Evolutionary conservation across 768 basidiomycete species (phyloP).

Genomic region (Suillus weaverae): DNA sequence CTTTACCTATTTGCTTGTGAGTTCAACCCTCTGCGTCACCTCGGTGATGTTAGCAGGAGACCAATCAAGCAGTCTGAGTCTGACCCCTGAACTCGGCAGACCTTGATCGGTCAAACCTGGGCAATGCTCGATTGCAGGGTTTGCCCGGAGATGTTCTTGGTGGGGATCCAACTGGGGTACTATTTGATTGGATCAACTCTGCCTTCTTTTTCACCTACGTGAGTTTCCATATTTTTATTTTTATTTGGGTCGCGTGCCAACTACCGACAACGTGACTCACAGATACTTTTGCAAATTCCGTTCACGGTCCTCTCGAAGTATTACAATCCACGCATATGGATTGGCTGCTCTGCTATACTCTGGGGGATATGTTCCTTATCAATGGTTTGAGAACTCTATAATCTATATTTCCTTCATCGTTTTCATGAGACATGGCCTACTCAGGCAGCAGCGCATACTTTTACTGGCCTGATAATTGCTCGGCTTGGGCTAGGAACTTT

Average conservation of each 20-base stretch:
- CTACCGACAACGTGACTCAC: constrained; percentile 1
- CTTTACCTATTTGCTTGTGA: constrained; percentile 76
- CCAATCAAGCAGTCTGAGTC: not conserved
- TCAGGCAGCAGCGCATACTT: constrained; percentile 28
- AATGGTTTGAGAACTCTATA: constrained; percentile 47
- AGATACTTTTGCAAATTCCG: constrained; percentile 74
- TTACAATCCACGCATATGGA: constrained; percentile 66
- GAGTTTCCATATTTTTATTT: constrained; percentile 19
- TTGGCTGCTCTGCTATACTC: constrained; percentile 65
- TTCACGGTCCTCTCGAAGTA: constrained; percentile 68
- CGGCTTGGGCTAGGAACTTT: constrained; percentile 35
- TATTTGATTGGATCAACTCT: constrained; percentile 80
- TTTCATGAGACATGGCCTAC: not conserved
- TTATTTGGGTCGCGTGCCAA: not conserved
- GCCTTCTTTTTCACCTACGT: constrained; percentile 82
- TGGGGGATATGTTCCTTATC: constrained; percentile 75
- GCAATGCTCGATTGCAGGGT: constrained; percentile 77
- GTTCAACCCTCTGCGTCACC: constrained; percentile 26
- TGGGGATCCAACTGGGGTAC: constrained; percentile 64
- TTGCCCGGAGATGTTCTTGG: constrained; percentile 62
- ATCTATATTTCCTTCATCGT: not conserved
- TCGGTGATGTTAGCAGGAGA: not conserved
- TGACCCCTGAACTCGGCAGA: constrained; percentile 25
- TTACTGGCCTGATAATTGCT: constrained; percentile 29
- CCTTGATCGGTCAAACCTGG: constrained; percentile 76